A percentile compares a stretch with the other conserved stretches of the same genome.
Conservation (phyloP, 176 grass and related monocot genomes). For the Leersia perrieri region DNA sequence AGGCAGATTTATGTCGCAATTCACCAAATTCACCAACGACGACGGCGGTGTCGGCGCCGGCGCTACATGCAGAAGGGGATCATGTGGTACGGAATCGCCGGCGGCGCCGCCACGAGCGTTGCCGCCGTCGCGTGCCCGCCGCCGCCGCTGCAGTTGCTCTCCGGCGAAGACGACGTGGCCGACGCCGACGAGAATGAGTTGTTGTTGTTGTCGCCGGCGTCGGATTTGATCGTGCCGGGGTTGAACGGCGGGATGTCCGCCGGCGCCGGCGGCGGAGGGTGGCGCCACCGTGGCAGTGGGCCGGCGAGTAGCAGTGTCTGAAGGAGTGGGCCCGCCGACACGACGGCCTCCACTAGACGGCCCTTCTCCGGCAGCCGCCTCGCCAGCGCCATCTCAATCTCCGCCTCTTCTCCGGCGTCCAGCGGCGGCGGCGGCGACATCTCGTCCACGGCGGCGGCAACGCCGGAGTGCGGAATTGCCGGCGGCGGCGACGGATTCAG, state of each 20-base stretch:
- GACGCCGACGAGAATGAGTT: conserved; percentile 38
- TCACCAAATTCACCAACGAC: background rate
- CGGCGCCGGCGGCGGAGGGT: conserved; percentile 60
- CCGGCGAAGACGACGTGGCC: conserved; percentile 33
- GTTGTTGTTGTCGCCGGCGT: conserved; percentile 22
- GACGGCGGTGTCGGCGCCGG: background rate
- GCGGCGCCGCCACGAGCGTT: background rate
- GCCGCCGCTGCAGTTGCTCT: conserved; percentile 60
- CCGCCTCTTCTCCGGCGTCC: conserved; percentile 16
- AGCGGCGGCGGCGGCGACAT: too few relatives aligned
- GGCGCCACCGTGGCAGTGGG: conserved; percentile 90
- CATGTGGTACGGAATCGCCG: conserved; percentile 30
- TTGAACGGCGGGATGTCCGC: conserved; percentile 71
- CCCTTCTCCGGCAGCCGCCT: conserved; percentile 80
- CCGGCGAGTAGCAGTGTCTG: conserved; percentile 88
- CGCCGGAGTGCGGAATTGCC: background rate
- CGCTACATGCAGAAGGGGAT: conserved; percentile 49
- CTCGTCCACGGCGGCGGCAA: background rate
- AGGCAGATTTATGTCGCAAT: too few relatives aligned
- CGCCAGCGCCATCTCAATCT: conserved; percentile 53
- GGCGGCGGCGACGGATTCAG: too few relatives aligned
- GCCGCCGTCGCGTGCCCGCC: background rate
- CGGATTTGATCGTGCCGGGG: conserved; percentile 21
- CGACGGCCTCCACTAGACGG: conserved; percentile 78
- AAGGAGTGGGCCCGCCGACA: conserved; percentile 69